Conservation (phyloP, 2,329 filamentous ascomycete genomes). For the Aspergillus neoniger region DNA sequence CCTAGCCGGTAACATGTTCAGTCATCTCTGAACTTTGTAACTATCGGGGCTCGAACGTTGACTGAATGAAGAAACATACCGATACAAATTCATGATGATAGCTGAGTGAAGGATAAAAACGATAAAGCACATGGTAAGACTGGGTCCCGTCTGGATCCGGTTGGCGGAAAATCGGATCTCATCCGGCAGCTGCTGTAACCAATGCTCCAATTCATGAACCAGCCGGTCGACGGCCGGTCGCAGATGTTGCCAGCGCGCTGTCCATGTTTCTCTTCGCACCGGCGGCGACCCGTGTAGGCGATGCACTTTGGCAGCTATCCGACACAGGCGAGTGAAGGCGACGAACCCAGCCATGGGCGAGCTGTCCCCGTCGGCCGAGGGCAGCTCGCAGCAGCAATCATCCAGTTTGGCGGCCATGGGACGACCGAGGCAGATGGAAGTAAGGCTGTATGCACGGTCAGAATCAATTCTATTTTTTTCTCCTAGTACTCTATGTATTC, state of each 20-base stretch:
- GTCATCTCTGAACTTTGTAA: too few relatives aligned
- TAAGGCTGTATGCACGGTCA: background rate
- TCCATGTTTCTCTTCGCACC: background rate
- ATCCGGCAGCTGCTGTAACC: background rate
- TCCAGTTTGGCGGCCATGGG: background rate
- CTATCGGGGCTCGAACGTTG: too few relatives aligned
- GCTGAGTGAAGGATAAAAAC: background rate
- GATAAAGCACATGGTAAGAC: conserved; percentile 1
- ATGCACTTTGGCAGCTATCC: background rate
- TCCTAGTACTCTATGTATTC: too few relatives aligned
- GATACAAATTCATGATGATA: background rate
- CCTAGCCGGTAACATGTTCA: too few relatives aligned
- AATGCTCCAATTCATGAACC: background rate
- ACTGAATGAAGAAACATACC: background rate
- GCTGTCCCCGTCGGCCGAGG: background rate
- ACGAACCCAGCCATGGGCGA: conserved; percentile 2
- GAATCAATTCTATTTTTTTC: too few relatives aligned
- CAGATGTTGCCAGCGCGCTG: background rate
- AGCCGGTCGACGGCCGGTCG: background rate
- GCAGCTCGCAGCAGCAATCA: conserved; percentile 6
- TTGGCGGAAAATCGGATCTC: conserved; percentile 1
- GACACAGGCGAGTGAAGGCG: conserved; percentile 2
- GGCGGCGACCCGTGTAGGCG: background rate
- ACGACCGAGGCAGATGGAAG: conserved; percentile 6
- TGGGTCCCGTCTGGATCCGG: background rate